Percentiles rank a stretch among this genome's conserved stretches.
Conservation (phyloP, 768 basidiomycete genomes). For the Exidia glandulosa region DNA sequence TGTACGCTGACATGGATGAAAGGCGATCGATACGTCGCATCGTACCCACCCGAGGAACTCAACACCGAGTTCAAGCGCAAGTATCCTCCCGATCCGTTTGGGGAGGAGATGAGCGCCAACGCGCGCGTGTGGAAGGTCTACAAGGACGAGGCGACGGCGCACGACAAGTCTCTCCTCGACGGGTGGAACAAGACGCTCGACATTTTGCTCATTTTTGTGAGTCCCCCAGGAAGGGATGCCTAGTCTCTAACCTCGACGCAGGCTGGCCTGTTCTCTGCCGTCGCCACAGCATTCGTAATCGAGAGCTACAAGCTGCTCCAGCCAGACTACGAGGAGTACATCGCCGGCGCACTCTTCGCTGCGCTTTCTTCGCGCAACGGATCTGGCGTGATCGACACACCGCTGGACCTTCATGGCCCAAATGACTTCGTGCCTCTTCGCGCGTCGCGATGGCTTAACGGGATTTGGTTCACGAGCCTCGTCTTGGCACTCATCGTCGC, state of each 20-base stretch:
- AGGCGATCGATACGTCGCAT: too few species aligned
- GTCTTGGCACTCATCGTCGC: background rate
- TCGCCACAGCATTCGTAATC: background rate
- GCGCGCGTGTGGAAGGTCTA: slow-evolving; percentile 6
- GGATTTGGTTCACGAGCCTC: background rate
- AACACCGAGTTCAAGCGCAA: slow-evolving; percentile 1
- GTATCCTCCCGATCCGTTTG: slow-evolving; percentile 2
- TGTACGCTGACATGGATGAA: too few species aligned
- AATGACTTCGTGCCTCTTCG: background rate
- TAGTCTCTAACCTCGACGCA: background rate
- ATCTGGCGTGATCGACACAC: background rate
- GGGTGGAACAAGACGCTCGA: background rate
- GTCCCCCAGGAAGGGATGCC: background rate
- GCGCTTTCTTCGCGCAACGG: background rate
- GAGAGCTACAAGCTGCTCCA: background rate
- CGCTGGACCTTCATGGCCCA: background rate
- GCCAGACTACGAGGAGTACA: background rate
- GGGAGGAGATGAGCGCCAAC: slow-evolving; percentile 1
- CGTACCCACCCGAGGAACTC: too few species aligned
- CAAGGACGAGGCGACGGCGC: slow-evolving; percentile 2
- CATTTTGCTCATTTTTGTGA: slow-evolving; percentile 2
- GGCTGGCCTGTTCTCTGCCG: background rate
- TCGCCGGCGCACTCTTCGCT: background rate
- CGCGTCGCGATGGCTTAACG: background rate
- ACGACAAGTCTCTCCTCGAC: background rate